Evolutionary conservation across 2,329 filamentous ascomycete species (phyloP).

Genomic region (Microcyclospora pomicola): DNA sequence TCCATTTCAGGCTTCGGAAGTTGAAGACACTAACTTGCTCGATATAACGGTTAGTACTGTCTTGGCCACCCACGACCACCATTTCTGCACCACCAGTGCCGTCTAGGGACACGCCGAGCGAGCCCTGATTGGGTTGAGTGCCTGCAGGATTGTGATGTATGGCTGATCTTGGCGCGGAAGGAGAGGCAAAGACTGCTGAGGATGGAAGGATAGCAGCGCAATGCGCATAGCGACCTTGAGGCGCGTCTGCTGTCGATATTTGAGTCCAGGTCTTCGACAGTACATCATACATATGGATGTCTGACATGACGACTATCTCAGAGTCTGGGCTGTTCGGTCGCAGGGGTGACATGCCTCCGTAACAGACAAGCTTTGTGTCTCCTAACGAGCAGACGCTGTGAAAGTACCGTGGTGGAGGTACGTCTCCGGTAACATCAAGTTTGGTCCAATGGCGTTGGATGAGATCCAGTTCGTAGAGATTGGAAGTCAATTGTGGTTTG

Average conservation of each 20-base stretch:
- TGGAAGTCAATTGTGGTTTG: constrained; percentile 70
- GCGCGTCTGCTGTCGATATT: constrained; percentile 57
- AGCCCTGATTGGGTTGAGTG: constrained; percentile 71
- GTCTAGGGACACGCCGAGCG: constrained; percentile 77
- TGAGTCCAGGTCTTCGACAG: constrained; percentile 71
- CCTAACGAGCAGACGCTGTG: constrained; percentile 90
- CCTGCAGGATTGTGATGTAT: constrained; percentile 80
- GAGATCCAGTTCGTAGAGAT: constrained; percentile 86
- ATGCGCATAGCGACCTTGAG: constrained; percentile 90
- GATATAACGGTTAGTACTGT: constrained; percentile 96
- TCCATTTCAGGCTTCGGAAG: constrained; percentile 88
- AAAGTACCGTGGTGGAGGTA: constrained; percentile 87
- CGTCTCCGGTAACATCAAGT: constrained; percentile 66
- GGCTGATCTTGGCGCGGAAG: constrained; percentile 69
- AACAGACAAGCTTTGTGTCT: constrained; percentile 93
- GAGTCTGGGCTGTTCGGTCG: constrained; percentile 6
- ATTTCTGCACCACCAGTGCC: constrained; percentile 89
- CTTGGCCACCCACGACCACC: constrained; percentile 92
- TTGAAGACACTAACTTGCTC: constrained; percentile 99
- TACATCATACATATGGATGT: constrained; percentile 91
- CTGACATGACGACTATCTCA: constrained; percentile 83
- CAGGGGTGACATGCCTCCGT: constrained; percentile 86
- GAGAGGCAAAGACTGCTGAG: constrained; percentile 71
- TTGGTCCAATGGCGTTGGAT: constrained; percentile 89
- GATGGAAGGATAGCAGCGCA: constrained; percentile 88